Evolutionary conservation across 495 filamentous ascomycete species (phyloP).

Genomic region (Aspergillus coremiiformis): DNA sequence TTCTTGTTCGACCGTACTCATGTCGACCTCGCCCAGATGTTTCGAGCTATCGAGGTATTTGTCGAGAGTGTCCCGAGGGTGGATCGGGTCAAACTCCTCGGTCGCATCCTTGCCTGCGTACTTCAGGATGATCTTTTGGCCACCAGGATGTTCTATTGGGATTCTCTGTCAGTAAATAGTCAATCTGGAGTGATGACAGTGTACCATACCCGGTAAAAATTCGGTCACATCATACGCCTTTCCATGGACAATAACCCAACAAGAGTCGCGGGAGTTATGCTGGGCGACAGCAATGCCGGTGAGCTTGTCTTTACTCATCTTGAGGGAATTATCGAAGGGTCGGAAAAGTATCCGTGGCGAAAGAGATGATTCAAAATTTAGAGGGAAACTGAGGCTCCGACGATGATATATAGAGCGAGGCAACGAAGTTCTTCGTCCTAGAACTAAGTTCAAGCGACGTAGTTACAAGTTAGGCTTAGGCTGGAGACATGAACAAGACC

Average conservation of each 20-base stretch:
- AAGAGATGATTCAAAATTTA: slow-evolving; percentile 2
- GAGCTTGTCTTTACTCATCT: slow-evolving; percentile 41
- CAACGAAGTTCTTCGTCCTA: neutral
- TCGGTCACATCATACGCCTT: slow-evolving; percentile 91
- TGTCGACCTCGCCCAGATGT: slow-evolving; percentile 87
- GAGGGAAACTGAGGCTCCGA: neutral
- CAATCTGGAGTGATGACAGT: neutral
- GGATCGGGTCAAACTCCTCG: slow-evolving; percentile 85
- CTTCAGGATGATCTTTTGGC: slow-evolving; percentile 73
- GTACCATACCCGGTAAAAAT: slow-evolving; percentile 57
- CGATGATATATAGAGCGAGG: slow-evolving; percentile 2
- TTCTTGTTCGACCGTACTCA: slow-evolving; percentile 71
- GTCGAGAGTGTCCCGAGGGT: slow-evolving; percentile 72
- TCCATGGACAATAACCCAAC: slow-evolving; percentile 81
- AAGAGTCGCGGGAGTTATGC: slow-evolving; percentile 76
- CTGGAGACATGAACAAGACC: slow-evolving; percentile 1
- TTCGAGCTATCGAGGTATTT: slow-evolving; percentile 77
- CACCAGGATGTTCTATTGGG: slow-evolving; percentile 73
- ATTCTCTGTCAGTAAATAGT: neutral
- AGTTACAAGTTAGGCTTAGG: neutral
- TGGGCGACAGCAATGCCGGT: slow-evolving; percentile 70
- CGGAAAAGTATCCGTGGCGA: neutral
- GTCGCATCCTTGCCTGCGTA: slow-evolving; percentile 82
- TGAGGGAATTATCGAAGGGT: slow-evolving; percentile 2
- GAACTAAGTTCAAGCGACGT: neutral